Base-by-base conservation (phyloP, 208 protist genomes). In the Trypanosoma vivax region DNA sequence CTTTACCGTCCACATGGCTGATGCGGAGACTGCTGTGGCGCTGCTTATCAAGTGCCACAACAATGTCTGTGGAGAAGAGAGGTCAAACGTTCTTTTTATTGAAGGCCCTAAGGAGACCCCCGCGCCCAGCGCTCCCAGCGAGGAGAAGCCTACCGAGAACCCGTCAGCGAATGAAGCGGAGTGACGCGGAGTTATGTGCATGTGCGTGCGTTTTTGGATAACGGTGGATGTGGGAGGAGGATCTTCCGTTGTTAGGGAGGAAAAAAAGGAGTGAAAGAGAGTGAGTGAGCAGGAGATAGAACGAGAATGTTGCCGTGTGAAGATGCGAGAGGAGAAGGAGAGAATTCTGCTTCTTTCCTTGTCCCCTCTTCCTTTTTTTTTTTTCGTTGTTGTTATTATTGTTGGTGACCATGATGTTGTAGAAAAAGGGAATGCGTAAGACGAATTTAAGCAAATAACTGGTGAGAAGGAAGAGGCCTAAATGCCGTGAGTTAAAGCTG, bases 51-150 rank as follows among this genome's bases (percentile, higher is more conserved):
- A 71, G 35, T 91, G 83, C 63, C 83, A 91, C 47, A 84, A 77
- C 45, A 73, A 77, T 54, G 73, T 94, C 4, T 94, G 87, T 64
- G 71, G 77, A 3, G 80, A 94, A 65, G 87, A 94, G 62, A 66
- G 82, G 29, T 90, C 83, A 30, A 91, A 91, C 65, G 79, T 94
- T 50, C 79, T 94, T 48, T 94, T 94, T 55, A 55, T 94, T 47
- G 76, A 88, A 33, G 83, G 65, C 19, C 77, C 82, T 1, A 78
- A 79, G 45, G 47, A 60, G 43, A 54, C 38, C 23, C 21, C 24
- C 50, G 27, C 31, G 16, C 5, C 39, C 39, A 18, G 10, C 33
- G 14, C 33, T n/a, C 10, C 33, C 10, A 14, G 16, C 39, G 23
- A 43, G 16, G n/a, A 7, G n/a, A 19, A 11, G 6, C 23, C 39